These are phyloP conservation scores for Talaromyces sp. DNA, from an alignment of 2,329 filamentous ascomycete species.

Conservation along the genomic window DNA sequence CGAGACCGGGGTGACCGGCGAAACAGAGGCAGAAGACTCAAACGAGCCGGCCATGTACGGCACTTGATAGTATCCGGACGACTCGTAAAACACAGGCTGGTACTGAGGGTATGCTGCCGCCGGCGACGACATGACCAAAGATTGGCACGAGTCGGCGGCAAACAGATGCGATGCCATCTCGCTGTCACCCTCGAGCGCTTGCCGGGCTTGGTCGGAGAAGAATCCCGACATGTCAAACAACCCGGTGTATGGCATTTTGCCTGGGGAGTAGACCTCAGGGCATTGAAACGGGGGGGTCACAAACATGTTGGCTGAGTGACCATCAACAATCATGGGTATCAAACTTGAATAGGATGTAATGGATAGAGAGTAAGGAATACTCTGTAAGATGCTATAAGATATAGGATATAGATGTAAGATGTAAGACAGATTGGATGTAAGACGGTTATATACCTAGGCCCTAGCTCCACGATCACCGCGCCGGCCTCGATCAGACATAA, in stretches of 20 bases:
- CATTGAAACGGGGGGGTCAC: not conserved
- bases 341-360: too few species aligned
- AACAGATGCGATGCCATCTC: conserved; percentile 2
- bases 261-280: not conserved
- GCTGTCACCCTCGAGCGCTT: not conserved
- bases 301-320: not conserved
- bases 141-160: not conserved
- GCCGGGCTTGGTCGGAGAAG: conserved; percentile 4
- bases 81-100: not conserved
- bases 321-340: not conserved
- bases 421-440: not conserved
- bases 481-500: not conserved
- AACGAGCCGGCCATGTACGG: not conserved
- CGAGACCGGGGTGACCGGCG: not conserved
- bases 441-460: not conserved
- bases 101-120: not conserved
- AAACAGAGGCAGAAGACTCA: not conserved
- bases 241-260: not conserved
- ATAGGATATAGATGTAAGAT: not conserved
- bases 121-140: not conserved
- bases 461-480: not conserved
- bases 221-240: conserved; percentile 2
- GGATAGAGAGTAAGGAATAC: too few species aligned
- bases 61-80: not conserved
- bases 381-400: too few species aligned